A percentile compares a stretch with the other conserved stretches of the same genome.
Evolutionary conservation across 2,329 filamentous ascomycete species (phyloP).

Genomic region (Penicillium psychrosexuale): DNA sequence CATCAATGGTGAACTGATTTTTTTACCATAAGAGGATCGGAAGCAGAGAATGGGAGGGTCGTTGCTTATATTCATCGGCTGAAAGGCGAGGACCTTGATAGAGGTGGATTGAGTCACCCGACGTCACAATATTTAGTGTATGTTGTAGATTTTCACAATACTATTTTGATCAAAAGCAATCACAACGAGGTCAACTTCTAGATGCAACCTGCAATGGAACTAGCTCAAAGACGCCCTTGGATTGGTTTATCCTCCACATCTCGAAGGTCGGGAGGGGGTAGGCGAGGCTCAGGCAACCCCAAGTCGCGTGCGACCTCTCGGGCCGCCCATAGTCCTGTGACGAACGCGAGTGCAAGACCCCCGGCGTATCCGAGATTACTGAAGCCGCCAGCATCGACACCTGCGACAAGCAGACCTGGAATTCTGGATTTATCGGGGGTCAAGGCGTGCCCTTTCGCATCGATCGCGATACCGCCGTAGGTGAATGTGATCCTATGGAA

Average conservation of each 20-base stretch:
- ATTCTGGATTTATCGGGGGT: conserved; percentile 19
- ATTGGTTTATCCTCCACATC: conserved; percentile 8
- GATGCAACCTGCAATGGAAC: neutral
- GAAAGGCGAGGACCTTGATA: neutral
- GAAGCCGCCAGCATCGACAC: conserved; percentile 27
- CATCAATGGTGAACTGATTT: neutral
- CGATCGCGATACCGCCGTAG: conserved; percentile 27
- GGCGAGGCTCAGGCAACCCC: conserved; percentile 13
- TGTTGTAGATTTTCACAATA: neutral
- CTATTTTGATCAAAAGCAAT: neutral
- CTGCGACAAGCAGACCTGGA: conserved; percentile 24
- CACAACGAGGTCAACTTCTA: neutral
- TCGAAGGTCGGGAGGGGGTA: conserved; percentile 21
- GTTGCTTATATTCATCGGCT: neutral
- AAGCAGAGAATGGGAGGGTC: neutral
- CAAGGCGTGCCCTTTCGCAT: conserved; percentile 23
- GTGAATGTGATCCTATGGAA: conserved; percentile 27
- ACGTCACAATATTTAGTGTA: neutral
- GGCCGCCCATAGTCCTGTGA: conserved; percentile 29
- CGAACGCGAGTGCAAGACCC: conserved; percentile 28
- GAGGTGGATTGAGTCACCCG: neutral
- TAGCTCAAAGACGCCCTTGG: conserved; percentile 5
- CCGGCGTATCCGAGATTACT: conserved; percentile 29
- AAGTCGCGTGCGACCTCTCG: conserved; percentile 17
- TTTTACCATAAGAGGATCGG: no score